Evolutionary conservation across 306 rosid genomes (phyloP), one percentile per base, ranked within the genome.

Genomic region (Trifolium fragiferum): DNA sequence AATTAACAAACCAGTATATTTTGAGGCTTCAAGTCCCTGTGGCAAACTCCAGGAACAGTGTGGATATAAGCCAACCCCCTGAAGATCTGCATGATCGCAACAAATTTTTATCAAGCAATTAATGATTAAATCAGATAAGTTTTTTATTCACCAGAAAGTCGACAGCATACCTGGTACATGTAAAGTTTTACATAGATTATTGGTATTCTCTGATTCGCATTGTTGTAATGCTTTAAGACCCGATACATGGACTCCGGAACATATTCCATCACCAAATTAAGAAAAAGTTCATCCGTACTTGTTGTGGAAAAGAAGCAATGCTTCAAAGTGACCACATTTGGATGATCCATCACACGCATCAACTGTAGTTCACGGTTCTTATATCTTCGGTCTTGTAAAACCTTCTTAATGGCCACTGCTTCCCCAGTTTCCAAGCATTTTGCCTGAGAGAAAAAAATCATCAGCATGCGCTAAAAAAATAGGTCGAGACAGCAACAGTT

Each of bases 251-350:
- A 87, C 80, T 91, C 95, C 3, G 98, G 96, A 65, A 94, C 97
- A 88, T 89, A 94, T 60, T 94, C 98, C 98, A 94, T 94, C 70
- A 93, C 98, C 89, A 93, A 76, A 87, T 93, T 93, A 66, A 93
- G 96, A 82, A 87, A 93, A 70, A 94, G 98, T 73, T 94, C 97
- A 72, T 94, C 86, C 58, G 88, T 88, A 78, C 86, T 88, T 57
- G 98, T 91, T 16, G 98, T 89, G 65, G 98, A 94, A 82, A 91
- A 91, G 93, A 93, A 93, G 73, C 97, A 93, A 84, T 93, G 98
- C 88, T 93, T 93, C 83, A 93, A 35, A 59, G 90, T 82, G 81
- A 94, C 82, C 72, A 94, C 97, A 82, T 94, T 94, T 8, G 97
- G 92, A 84, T 94, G 98, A 76, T 94, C 94, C 98, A 94, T 94